A percentile compares a stretch with the other conserved stretches of the same genome.
Conservation (phyloP, 495 filamentous ascomycete species). For the Penicillium egyptiacum region DNA sequence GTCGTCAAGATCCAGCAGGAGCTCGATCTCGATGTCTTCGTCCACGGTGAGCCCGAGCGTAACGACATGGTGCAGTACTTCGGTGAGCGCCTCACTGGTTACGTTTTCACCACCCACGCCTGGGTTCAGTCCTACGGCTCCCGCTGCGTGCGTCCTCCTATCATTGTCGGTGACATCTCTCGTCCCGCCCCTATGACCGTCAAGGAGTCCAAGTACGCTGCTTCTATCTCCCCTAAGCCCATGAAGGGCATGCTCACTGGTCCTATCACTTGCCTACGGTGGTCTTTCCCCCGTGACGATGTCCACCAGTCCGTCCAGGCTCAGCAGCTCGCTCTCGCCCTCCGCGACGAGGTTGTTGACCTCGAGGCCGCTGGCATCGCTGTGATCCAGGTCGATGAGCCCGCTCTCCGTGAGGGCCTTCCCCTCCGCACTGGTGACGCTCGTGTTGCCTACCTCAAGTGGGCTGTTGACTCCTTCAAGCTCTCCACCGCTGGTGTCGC, state of each 20-base stretch:
- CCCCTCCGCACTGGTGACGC: constrained; percentile 88
- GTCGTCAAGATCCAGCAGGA: constrained; percentile 96
- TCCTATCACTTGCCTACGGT: constrained; percentile 95
- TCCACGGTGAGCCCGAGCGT: constrained; percentile 98
- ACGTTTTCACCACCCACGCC: constrained; percentile 97
- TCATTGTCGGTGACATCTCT: constrained; percentile 97
- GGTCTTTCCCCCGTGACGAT: constrained; percentile 99
- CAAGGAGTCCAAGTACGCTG: constrained; percentile 99
- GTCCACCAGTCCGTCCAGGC: constrained; percentile 98
- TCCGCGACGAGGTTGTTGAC: constrained; percentile 97
- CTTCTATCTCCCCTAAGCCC: constrained; percentile 92
- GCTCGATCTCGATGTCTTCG: constrained; percentile 92
- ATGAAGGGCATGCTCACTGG: constrained; percentile 99
- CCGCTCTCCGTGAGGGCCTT: constrained; percentile 97
- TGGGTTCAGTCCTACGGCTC: constrained; percentile 99
- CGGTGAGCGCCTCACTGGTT: constrained; percentile 92
- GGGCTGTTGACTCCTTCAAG: constrained; percentile 96
- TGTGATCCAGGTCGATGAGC: constrained; percentile 99
- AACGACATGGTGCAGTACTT: constrained; percentile 99
- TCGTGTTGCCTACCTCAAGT: constrained; percentile 90
- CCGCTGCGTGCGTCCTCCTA: constrained; percentile 95
- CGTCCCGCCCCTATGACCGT: constrained; percentile 97
- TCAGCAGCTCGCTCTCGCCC: constrained; percentile 95
- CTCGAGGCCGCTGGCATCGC: constrained; percentile 93
- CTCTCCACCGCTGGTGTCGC: constrained; percentile 87